A percentile compares a stretch with the other conserved stretches of the same genome.
Conservation (phyloP, 2,329 filamentous ascomycete genomes). For the Knufia petricola region DNA sequence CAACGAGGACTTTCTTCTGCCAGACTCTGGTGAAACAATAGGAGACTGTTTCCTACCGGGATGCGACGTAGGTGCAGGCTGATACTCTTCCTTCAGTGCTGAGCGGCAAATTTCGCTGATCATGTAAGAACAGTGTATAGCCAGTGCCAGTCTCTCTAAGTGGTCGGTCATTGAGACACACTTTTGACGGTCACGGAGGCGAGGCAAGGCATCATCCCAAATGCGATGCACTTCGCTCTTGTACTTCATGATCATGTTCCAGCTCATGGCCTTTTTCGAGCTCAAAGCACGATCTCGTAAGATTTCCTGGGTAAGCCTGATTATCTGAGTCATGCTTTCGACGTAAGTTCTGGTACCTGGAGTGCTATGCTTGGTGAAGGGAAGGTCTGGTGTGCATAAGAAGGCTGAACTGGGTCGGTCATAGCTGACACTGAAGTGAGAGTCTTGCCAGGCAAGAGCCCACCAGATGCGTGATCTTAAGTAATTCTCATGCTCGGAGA, state of each 20-base stretch:
- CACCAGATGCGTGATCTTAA: conserved; percentile 42
- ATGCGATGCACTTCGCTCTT: conserved; percentile 49
- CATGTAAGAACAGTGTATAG: conserved; percentile 53
- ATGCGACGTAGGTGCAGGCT: conserved; percentile 17
- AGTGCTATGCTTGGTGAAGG: conserved; percentile 39
- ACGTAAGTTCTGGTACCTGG: conserved; percentile 47
- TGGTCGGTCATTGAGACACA: conserved; percentile 40
- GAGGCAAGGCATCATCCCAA: conserved; percentile 48
- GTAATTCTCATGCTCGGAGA: conserved; percentile 40
- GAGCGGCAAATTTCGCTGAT: conserved; percentile 54
- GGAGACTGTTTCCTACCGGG: conserved; percentile 15
- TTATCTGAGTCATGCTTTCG: conserved; percentile 49
- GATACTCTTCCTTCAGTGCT: conserved; percentile 43
- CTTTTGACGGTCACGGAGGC: conserved; percentile 44
- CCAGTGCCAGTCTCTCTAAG: conserved; percentile 50
- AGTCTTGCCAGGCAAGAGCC: conserved; percentile 57
- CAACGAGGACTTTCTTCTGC: conserved; percentile 13
- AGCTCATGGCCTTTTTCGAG: conserved; percentile 44
- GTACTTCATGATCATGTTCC: conserved; percentile 47
- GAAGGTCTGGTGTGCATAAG: conserved; percentile 43
- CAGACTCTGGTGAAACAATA: conserved; percentile 3
- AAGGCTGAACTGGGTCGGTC: conserved; percentile 49
- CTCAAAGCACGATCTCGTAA: conserved; percentile 48
- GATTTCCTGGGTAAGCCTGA: conserved; percentile 45
- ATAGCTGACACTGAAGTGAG: conserved; percentile 53